Percentiles rank a stretch among this genome's conserved stretches.
Evolutionary conservation across 2,329 filamentous ascomycete species (phyloP).

Genomic region (Diplodia intermedia): DNA sequence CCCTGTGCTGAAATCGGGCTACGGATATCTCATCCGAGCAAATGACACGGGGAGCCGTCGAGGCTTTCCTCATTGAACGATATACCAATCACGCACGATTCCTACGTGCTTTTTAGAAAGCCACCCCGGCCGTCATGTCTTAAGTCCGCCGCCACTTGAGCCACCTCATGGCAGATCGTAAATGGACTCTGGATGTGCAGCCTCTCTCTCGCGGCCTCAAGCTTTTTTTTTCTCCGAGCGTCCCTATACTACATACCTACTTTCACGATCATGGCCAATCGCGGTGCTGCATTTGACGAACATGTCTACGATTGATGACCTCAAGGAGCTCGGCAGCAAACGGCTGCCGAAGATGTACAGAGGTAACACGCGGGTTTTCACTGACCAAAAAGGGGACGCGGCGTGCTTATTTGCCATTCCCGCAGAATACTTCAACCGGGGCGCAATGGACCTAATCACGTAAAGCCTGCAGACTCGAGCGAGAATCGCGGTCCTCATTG

Average conservation of each 20-base stretch:
- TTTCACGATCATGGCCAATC: slow-evolving; percentile 36
- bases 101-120: not conserved
- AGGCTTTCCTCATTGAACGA: not conserved
- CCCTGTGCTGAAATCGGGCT: not conserved
- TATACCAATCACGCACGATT: not conserved
- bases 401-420: not conserved
- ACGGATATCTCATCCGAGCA: not conserved
- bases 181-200: not conserved
- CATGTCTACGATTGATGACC: slow-evolving; percentile 37
- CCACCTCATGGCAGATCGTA: not conserved
- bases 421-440: slow-evolving; percentile 64
- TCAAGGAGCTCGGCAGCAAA: slow-evolving; percentile 49
- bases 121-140: not conserved
- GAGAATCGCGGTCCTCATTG: slow-evolving; percentile 7
- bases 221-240: not conserved
- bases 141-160: not conserved
- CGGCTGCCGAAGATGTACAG: slow-evolving; percentile 51
- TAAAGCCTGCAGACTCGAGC: not conserved
- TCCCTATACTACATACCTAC: not conserved
- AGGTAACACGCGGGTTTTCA: slow-evolving; percentile 37
- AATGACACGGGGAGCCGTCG: not conserved
- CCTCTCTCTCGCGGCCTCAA: not conserved
- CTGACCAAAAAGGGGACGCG: too few relatives aligned
- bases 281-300: slow-evolving; percentile 35
- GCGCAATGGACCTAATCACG: slow-evolving; percentile 62